A percentile compares a stretch with the other conserved stretches of the same genome.
phyloP scores from a whole-genome alignment of 768 basidiomycete genomes.

The Tylopilus rubrobrunneus region DNA sequence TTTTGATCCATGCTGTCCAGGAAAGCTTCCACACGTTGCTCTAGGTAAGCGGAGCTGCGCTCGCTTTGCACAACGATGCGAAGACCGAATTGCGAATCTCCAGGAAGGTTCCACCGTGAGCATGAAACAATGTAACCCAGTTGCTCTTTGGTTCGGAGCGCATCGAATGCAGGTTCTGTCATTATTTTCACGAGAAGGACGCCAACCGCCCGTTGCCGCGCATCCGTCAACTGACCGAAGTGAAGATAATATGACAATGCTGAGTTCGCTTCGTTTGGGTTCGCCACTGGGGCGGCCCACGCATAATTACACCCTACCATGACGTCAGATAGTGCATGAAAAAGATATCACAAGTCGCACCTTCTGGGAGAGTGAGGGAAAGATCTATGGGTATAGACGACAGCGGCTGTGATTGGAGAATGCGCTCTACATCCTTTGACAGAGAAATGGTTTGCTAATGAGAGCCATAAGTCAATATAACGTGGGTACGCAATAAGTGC shows the following conservation, averaged over 20 bases:
- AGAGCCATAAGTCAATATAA: neutral
- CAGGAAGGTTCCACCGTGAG: constrained; percentile 50
- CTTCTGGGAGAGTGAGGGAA: constrained; percentile 63
- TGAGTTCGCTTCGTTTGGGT: constrained; percentile 84
- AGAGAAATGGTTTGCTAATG: constrained; percentile 72
- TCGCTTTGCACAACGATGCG: constrained; percentile 89
- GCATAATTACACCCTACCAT: constrained; percentile 63
- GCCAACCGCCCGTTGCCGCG: constrained; percentile 59
- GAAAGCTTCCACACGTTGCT: constrained; percentile 86
- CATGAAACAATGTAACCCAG: constrained; percentile 88
- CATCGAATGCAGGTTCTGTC: constrained; percentile 88
- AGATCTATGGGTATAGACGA: constrained; percentile 34
- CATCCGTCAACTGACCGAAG: constrained; percentile 65
- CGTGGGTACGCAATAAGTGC: constrained; percentile 22
- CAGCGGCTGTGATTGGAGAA: constrained; percentile 54
- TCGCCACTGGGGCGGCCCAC: constrained; percentile 65
- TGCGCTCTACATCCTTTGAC: constrained; percentile 65
- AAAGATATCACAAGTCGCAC: constrained; percentile 36
- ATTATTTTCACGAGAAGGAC: constrained; percentile 80
- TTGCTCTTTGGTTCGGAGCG: constrained; percentile 91
- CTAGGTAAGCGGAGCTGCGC: constrained; percentile 72
- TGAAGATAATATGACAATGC: constrained; percentile 83
- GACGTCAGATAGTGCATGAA: constrained; percentile 11
- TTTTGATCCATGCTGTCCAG: constrained; percentile 65
- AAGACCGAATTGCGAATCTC: constrained; percentile 70